Evolutionary conservation across 75 land plant genomes (phyloP).

Genomic region (Adiantum capillusveneris): DNA sequence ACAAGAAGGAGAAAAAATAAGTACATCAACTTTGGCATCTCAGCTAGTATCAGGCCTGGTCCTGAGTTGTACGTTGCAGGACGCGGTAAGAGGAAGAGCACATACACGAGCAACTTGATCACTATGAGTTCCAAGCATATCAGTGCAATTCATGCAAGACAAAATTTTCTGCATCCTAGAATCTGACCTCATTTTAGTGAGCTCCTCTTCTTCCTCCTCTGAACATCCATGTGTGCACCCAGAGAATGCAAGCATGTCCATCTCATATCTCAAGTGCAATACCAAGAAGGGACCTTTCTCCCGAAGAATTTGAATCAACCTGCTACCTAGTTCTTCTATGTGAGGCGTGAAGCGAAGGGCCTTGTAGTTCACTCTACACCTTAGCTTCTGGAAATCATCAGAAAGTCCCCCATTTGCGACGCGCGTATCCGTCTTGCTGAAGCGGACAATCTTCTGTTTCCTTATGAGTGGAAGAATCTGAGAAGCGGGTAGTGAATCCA

Average conservation of each 20-base stretch:
- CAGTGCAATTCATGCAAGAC: background rate
- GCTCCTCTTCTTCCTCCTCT: slow-evolving; percentile 41
- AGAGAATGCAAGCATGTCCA: slow-evolving; percentile 77
- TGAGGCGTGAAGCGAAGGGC: slow-evolving; percentile 58
- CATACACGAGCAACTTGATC: background rate
- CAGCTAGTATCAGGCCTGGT: no score
- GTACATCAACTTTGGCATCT: background rate
- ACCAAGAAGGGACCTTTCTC: slow-evolving; percentile 37
- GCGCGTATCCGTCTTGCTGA: slow-evolving; percentile 52
- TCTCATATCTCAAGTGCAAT: slow-evolving; percentile 65
- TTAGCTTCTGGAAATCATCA: slow-evolving; percentile 40
- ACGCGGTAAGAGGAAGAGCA: no score
- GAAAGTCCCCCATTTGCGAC: slow-evolving; percentile 48
- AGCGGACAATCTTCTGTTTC: slow-evolving; percentile 45
- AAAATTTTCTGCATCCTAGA: background rate
- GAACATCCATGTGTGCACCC: slow-evolving; percentile 66
- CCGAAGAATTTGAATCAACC: slow-evolving; percentile 23
- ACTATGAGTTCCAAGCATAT: background rate
- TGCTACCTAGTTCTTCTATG: slow-evolving; percentile 65
- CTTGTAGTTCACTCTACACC: slow-evolving; percentile 73
- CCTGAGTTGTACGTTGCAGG: no score
- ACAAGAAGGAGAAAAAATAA: background rate
- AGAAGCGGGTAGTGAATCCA: background rate
- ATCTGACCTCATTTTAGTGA: slow-evolving; percentile 44
- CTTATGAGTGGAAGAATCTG: slow-evolving; percentile 47